Evolutionary conservation across 805 yeast genomes (phyloP).

Genomic region (Metschnikowia lochheadii): DNA sequence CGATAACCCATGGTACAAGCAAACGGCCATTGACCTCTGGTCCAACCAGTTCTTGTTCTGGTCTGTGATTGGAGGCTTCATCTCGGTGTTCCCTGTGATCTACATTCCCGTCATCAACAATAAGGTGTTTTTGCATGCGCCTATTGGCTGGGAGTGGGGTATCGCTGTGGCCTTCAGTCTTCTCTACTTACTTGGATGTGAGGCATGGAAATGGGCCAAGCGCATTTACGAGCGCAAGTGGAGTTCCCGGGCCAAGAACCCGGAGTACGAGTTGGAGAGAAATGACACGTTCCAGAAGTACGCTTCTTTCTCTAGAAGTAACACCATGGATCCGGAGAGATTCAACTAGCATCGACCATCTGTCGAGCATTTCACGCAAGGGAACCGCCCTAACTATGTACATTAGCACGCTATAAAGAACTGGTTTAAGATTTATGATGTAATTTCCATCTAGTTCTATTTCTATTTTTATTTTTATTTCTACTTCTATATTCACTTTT

Average conservation of each 20-base stretch:
- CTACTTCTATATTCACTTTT: not conserved
- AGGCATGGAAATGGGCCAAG: conserved; percentile 39
- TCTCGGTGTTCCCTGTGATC: conserved; percentile 37
- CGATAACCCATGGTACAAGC: conserved; percentile 35
- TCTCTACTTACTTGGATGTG: conserved; percentile 31
- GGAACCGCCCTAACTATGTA: not conserved
- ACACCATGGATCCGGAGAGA: conserved; percentile 35
- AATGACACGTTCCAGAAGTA: conserved; percentile 60
- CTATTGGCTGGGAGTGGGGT: conserved; percentile 40
- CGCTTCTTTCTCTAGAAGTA: conserved; percentile 53
- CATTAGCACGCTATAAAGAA: not conserved
- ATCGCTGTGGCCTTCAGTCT: conserved; percentile 30
- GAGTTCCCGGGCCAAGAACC: conserved; percentile 43
- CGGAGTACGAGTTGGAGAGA: conserved; percentile 61
- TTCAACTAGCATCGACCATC: conserved; percentile 5
- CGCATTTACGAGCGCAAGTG: conserved; percentile 28
- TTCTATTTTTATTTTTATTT: not conserved
- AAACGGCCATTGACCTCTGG: conserved; percentile 33
- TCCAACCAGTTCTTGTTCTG: conserved; percentile 35
- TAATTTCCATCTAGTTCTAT: not conserved
- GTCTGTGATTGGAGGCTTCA: conserved; percentile 34
- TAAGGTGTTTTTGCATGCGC: conserved; percentile 36
- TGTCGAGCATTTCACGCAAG: not conserved
- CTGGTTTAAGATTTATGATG: not conserved
- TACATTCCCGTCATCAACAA: conserved; percentile 39